Evolutionary conservation across 1,284 basidiomycete species (phyloP), one percentile per base, ranked within the genome.

Genomic region (Ustilago tritici): DNA sequence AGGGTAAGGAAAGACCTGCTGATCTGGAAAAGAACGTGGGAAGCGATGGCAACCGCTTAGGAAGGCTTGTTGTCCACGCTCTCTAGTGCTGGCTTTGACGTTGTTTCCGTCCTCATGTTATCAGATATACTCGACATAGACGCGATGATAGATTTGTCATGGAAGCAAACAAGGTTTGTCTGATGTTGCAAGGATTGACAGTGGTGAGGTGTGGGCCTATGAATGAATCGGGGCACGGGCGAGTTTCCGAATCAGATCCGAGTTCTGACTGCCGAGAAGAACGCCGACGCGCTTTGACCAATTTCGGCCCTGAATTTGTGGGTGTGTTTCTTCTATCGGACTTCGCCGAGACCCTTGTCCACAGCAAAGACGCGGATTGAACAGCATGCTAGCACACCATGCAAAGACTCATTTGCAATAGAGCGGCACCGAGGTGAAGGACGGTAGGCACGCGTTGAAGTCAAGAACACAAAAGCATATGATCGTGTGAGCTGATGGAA

Each of bases 61-160:
- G 65, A 49, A 60, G 70, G 35, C 61, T 73, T 17, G 57, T 73
- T 4, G 57, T 73, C 0, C 70, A 73, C 38, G 65, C 65, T 9
- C 53, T 67, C 1, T 73, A 55, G 46, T 40, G 10, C 12, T 15
- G 9, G n/a, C 11, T 19, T 41, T 17, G 15, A 17, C 23, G 23
- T 28, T 28, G 2, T 40, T 40, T 40, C 11, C 38, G 4, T 40
- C 38, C 38, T 11, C 38, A 40, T 40, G 23, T 28, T 28, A 28
- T 28, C 23, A 28, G 23, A n/a, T 17, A 17, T 15, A 17, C 40
- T 41, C 15, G 14, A 15, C 15, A 12, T 41, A 41, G 40, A 56
- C 55, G 23, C 23, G 23, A 28, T 28, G 23, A 28, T 28, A 28
- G 2, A 28, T 28, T 28, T 28, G 23, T 3, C 23, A 28, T 28